Conservation (phyloP, 1,284 basidiomycete genomes). For the Phlebopus sp. region DNA sequence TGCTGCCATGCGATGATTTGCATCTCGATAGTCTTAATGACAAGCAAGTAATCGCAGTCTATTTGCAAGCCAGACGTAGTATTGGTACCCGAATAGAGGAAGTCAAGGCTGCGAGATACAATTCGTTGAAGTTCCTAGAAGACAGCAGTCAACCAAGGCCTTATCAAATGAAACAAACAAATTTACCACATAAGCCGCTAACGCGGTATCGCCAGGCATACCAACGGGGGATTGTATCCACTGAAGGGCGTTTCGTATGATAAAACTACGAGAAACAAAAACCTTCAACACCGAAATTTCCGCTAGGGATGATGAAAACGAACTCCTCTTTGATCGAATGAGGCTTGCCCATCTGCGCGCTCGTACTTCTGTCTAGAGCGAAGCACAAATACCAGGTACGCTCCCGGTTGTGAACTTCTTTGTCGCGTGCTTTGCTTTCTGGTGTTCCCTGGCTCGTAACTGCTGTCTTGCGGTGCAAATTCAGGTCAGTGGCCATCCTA, state of each 20-base stretch:
- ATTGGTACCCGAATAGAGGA: slow-evolving; percentile 83
- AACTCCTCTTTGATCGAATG: slow-evolving; percentile 84
- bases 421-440: slow-evolving; percentile 70
- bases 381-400: slow-evolving; percentile 94
- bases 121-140: slow-evolving; percentile 81
- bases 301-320: slow-evolving; percentile 33
- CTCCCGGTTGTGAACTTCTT: slow-evolving; percentile 90
- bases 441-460: slow-evolving; percentile 66
- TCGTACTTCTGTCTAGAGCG: slow-evolving; percentile 84
- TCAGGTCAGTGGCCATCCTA: slow-evolving; percentile 95
- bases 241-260: slow-evolving; percentile 79
- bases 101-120: slow-evolving; percentile 84
- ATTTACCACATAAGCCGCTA: slow-evolving; percentile 72
- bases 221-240: slow-evolving; percentile 69
- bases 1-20: slow-evolving; percentile 72
- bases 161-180: slow-evolving; percentile 3
- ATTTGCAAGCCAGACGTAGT: slow-evolving; percentile 81
- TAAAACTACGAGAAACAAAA: slow-evolving; percentile 51
- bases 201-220: slow-evolving; percentile 57
- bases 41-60: slow-evolving; percentile 84
- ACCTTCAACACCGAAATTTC: neutral
- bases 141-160: slow-evolving; percentile 2
- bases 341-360: slow-evolving; percentile 92
- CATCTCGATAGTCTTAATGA: slow-evolving; percentile 82
- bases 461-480: slow-evolving; percentile 87